Base-by-base conservation (phyloP, 495 filamentous ascomycete species). In the Saxophila tyrrhenica region DNA sequence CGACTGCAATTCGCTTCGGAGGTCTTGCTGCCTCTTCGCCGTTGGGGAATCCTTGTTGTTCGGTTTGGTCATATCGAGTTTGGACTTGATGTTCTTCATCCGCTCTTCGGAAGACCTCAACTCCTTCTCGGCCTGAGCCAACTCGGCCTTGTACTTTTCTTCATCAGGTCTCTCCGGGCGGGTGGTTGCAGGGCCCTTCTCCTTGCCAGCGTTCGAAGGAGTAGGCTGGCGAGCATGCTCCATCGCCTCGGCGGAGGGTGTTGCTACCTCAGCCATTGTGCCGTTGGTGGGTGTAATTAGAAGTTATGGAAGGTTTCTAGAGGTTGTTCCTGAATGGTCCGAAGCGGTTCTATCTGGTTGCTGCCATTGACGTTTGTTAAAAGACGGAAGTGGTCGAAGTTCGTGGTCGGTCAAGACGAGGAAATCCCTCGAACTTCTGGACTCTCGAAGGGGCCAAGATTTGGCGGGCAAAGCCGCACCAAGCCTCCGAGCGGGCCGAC, bases 101-200 rank as follows among this genome's bases (percentile, higher is more conserved):
- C 80, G 82, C 47, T 85, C 81, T 67, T 87, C 80, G 23, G 79
- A 73, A 23, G 79, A 81, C 54, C 79, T 69, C 68, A 91, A 81
- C 51, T 85, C 88, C 73, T 95, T 92, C 69, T 96, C 84, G 22
- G 83, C 85, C 68, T 84, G 78, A 24, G 75, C 80, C 45, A 94
- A 71, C 52, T 76, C 75, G 62, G 80, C 78, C 71, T 94, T 82
- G 70, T 81, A 91, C 39, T 67, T 63, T 38, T 77, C 79, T 64
- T 81, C 76, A 62, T 92, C 83, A 16, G 87, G 87, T 73, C 80
- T 82, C 64, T 80, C 76, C 2, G 75, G 75, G 60, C 65, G 73
- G 13, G 53, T 54, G 11, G 58, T 20, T 39, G 64, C 53, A 46
- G 62, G 59, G 9, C 41, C 10, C 45, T 63, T 63, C 25, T 59